These are phyloP conservation scores for Sutorius australiensis DNA, from an alignment of 768 basidiomycete genomes.

Conservation along the genomic window DNA sequence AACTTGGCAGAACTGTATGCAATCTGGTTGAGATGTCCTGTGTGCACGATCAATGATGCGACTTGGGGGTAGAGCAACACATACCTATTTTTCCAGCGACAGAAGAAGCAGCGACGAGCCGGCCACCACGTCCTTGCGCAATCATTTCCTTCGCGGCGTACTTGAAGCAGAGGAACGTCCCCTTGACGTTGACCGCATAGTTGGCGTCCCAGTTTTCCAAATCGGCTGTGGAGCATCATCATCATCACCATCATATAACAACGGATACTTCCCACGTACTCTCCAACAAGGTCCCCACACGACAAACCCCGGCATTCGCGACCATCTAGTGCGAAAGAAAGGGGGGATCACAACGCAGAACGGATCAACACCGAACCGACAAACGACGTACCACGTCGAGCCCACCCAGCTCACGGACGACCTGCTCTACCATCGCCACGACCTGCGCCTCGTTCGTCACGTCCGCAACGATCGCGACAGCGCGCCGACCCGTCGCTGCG, in stretches of 20 bases:
- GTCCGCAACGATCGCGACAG: background rate
- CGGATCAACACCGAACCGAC: background rate
- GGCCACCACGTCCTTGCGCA: constrained; percentile 12
- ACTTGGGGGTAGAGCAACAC: background rate
- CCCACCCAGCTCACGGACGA: constrained; percentile 11
- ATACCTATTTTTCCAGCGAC: constrained; percentile 1
- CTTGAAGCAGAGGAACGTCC: constrained; percentile 25
- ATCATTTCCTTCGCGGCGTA: constrained; percentile 21
- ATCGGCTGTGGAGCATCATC: constrained; percentile 4
- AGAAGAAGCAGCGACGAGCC: constrained; percentile 5
- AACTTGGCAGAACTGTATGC: constrained; percentile 17
- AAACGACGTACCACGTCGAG: constrained; percentile 14
- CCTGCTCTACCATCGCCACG: constrained; percentile 9
- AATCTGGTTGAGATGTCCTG: constrained; percentile 3
- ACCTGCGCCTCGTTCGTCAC: constrained; percentile 6
- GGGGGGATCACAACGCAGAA: background rate
- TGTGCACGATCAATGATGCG: background rate
- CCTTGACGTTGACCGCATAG: constrained; percentile 16
- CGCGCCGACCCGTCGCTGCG: background rate
- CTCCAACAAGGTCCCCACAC: constrained; percentile 3
- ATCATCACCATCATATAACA: background rate
- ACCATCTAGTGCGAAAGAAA: constrained; percentile 8
- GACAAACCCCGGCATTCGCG: constrained; percentile 12
- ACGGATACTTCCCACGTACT: background rate
- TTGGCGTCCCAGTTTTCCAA: constrained; percentile 27